Conservation (phyloP, 768 basidiomycete genomes). For the Psilocybe sp. region DNA sequence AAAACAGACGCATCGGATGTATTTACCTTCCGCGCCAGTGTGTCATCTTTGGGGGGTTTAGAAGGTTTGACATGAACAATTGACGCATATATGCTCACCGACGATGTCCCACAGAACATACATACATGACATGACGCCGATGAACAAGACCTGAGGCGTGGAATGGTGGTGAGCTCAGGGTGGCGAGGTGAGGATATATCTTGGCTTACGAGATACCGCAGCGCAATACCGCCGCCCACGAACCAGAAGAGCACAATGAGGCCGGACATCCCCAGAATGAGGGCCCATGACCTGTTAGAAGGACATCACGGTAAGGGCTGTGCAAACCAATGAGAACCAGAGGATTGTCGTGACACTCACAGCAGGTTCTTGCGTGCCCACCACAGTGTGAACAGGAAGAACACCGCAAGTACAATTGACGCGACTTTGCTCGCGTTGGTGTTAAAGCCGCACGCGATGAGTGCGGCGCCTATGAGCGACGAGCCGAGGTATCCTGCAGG, state of each 20-base stretch:
- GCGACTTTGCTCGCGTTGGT: constrained; percentile 88
- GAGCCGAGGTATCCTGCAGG: constrained; percentile 84
- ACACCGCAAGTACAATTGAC: constrained; percentile 73
- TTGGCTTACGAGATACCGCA: constrained; percentile 67
- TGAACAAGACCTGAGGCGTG: constrained; percentile 61
- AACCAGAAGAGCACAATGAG: constrained; percentile 85
- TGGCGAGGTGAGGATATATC: neutral
- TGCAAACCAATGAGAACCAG: too few relatives aligned
- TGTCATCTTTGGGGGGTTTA: constrained; percentile 57
- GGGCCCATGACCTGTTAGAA: constrained; percentile 62
- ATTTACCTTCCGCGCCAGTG: constrained; percentile 80
- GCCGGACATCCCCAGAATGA: constrained; percentile 78
- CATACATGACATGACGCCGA: constrained; percentile 85
- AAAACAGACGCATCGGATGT: constrained; percentile 86
- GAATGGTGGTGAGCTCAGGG: neutral
- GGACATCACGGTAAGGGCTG: neutral
- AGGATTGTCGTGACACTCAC: constrained; percentile 35
- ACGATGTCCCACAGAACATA: constrained; percentile 89
- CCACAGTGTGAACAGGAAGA: constrained; percentile 88
- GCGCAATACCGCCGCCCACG: constrained; percentile 66
- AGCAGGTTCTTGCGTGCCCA: constrained; percentile 77
- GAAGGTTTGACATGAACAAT: neutral
- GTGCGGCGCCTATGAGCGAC: constrained; percentile 78
- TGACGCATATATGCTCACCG: constrained; percentile 37
- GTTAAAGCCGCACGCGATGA: constrained; percentile 88